Percentiles rank a stretch among this genome's conserved stretches.
Evolutionary conservation across 1,284 basidiomycete species (phyloP).

Genomic region (Boletellus deceptivus): DNA sequence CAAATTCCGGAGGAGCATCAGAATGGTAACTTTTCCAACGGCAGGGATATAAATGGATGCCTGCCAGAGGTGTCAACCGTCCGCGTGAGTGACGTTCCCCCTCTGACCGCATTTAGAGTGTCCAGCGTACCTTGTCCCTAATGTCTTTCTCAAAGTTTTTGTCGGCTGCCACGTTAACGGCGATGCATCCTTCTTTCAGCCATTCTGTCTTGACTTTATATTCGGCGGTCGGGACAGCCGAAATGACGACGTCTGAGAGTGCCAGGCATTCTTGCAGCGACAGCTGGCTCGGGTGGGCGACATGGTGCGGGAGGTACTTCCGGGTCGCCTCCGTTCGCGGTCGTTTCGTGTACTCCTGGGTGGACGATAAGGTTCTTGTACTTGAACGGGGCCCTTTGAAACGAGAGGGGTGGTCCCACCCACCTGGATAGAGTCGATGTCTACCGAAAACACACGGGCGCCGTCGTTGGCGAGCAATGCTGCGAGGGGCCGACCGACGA

Average conservation of each 20-base stretch:
- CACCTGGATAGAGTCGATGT: conserved; percentile 90
- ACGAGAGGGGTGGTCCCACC: not conserved
- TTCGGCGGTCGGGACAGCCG: conserved; percentile 81
- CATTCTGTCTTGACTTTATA: conserved; percentile 90
- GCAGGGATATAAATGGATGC: conserved; percentile 91
- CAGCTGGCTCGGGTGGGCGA: conserved; percentile 66
- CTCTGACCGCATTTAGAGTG: not conserved
- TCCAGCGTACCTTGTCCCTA: conserved; percentile 73
- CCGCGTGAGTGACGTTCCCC: conserved; percentile 14
- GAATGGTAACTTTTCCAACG: conserved; percentile 95
- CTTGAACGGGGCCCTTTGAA: no score
- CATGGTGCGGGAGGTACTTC: conserved; percentile 80
- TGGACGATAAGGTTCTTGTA: conserved; percentile 1
- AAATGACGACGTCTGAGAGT: conserved; percentile 87
- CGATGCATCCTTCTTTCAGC: conserved; percentile 92
- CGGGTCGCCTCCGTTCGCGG: conserved; percentile 49
- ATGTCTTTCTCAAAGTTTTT: conserved; percentile 97
- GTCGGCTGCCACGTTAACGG: conserved; percentile 91
- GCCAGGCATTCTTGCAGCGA: conserved; percentile 77
- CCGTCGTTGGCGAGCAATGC: conserved; percentile 95
- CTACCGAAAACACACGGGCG: conserved; percentile 90
- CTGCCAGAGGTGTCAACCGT: conserved; percentile 38
- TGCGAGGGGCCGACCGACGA: conserved; percentile 92
- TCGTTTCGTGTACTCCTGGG: conserved; percentile 86
- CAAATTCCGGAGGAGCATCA: conserved; percentile 95